phyloP scores from a whole-genome alignment of 768 basidiomycete species.

The Auricularia heimuer region DNA sequence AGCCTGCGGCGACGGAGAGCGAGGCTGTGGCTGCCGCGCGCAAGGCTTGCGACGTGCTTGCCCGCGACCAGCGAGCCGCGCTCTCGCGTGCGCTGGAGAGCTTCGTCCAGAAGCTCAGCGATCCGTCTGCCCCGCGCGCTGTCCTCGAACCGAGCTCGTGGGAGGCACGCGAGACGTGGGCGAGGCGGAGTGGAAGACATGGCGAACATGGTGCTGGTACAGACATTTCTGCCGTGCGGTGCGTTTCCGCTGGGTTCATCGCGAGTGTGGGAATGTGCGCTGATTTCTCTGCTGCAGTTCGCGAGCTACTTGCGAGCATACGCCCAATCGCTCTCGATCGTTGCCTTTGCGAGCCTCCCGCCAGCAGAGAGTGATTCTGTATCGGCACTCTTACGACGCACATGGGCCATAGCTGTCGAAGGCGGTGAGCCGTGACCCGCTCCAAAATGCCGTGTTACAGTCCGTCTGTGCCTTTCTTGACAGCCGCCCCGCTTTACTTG shows the following conservation, averaged over 20 bases:
- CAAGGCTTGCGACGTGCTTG: slow-evolving; percentile 66
- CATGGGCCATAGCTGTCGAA: slow-evolving; percentile 6
- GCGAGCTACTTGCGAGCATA: slow-evolving; percentile 72
- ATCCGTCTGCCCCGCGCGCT: slow-evolving; percentile 38
- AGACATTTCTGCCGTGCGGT: slow-evolving; percentile 79
- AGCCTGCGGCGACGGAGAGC: slow-evolving; percentile 56
- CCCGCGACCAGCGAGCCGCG: slow-evolving; percentile 65
- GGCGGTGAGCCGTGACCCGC: background rate
- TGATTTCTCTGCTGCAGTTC: slow-evolving; percentile 37
- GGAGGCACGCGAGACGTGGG: slow-evolving; percentile 62
- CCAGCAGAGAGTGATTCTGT: slow-evolving; percentile 1
- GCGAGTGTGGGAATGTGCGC: background rate
- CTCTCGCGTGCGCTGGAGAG: slow-evolving; percentile 65
- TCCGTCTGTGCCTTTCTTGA: no score
- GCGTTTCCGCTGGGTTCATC: slow-evolving; percentile 19
- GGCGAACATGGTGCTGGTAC: slow-evolving; percentile 91
- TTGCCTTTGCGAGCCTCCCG: slow-evolving; percentile 44
- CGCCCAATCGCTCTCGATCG: slow-evolving; percentile 54
- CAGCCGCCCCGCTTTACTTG: no score
- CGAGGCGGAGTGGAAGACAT: slow-evolving; percentile 67
- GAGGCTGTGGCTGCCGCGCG: slow-evolving; percentile 60
- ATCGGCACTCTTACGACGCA: slow-evolving; percentile 1
- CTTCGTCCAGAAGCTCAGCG: slow-evolving; percentile 57
- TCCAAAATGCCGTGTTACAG: no score
- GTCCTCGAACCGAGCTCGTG: slow-evolving; percentile 61